phyloP scores from a whole-genome alignment of 345 rosid genomes.

The Euphorbia lathyris region DNA sequence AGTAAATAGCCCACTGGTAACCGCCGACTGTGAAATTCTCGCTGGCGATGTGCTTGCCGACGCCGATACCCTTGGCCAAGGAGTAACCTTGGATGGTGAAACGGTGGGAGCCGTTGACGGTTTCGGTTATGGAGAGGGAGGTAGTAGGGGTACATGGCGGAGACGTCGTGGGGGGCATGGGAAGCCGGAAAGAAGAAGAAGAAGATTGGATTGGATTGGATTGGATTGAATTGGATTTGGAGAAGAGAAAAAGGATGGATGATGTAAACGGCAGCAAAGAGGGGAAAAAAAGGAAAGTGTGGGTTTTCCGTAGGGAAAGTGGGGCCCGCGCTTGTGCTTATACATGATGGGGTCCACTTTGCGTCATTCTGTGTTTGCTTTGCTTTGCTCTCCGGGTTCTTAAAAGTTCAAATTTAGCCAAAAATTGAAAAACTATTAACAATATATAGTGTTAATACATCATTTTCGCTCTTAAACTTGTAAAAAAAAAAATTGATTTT shows the following conservation, averaged over 20 bases:
- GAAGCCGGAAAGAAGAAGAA: neutral
- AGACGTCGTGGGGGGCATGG: constrained; percentile 8
- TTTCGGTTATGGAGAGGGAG: constrained; percentile 74
- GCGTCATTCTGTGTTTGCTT: too few relatives aligned
- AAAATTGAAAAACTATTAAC: too few relatives aligned
- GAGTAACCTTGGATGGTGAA: constrained; percentile 88
- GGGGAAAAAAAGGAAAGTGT: neutral
- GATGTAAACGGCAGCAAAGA: neutral
- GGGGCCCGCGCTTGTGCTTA: too few relatives aligned
- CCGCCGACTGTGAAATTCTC: constrained; percentile 81
- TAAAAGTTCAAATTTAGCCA: too few relatives aligned
- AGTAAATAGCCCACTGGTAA: constrained; percentile 88
- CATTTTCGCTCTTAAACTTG: too few relatives aligned
- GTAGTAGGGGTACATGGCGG: constrained; percentile 43
- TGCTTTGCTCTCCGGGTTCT: too few relatives aligned
- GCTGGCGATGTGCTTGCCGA: constrained; percentile 91
- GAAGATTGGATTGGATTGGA: neutral
- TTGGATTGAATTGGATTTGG: too few relatives aligned
- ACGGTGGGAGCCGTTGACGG: constrained; percentile 80
- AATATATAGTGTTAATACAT: too few relatives aligned
- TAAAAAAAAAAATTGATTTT: too few relatives aligned
- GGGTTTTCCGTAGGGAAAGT: neutral
- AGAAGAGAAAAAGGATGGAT: neutral
- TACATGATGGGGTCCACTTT: too few relatives aligned
- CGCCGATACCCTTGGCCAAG: constrained; percentile 83